Evolutionary conservation across 2,329 filamentous ascomycete genomes (phyloP), one percentile per base, ranked within the genome.

Genomic region (Cercospora janseana): DNA sequence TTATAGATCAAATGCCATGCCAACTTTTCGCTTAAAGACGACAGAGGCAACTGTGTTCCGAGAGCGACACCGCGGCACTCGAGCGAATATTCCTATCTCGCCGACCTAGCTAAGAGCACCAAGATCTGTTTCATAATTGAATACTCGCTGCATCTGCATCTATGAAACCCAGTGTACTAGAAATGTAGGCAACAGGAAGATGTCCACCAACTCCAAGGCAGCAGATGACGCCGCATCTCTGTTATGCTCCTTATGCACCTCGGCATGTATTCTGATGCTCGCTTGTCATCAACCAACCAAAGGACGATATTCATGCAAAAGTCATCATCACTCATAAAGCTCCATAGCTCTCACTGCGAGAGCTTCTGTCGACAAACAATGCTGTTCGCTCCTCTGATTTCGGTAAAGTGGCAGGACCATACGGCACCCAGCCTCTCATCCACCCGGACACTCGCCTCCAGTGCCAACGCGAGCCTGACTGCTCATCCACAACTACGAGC

Each of bases 351-450:
- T 56, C 53, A 15, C 50, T 52, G 42, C 29, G 46, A 34, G 46
- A 37, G n/a, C 31, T 46, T 3, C 35, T 38, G 9, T 47, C 24
- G 7, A 44, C 35, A 32, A 60, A 24, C 54, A 64, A 52, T 20
- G 54, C 53, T 27, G 56, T 50, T 18, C 56, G 40, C 47, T 61
- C 58, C 3, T 21, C 51, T n/a, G 27, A 40, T 27, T 48, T 47
- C 24, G 61, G 68, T 4, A 65, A 65, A 6, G 70, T 69, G 53
- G 68, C 70, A 20, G 75, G 16, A 12, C 44, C 69, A 46, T 69
- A 75, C 1, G 82, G 82, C 27, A 83, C 76, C 82, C 81, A 85
- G 2, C 81, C 81, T 52, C 81, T 73, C 80, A 85, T 83, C 80
- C 80, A 85, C 7, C 81, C 81, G 49, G 72, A 79, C 4, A 83